A percentile compares a stretch with the other conserved stretches of the same genome.
These are phyloP conservation scores for Acacia confusa DNA, from an alignment of 306 rosid species.

Conservation along the genomic window DNA sequence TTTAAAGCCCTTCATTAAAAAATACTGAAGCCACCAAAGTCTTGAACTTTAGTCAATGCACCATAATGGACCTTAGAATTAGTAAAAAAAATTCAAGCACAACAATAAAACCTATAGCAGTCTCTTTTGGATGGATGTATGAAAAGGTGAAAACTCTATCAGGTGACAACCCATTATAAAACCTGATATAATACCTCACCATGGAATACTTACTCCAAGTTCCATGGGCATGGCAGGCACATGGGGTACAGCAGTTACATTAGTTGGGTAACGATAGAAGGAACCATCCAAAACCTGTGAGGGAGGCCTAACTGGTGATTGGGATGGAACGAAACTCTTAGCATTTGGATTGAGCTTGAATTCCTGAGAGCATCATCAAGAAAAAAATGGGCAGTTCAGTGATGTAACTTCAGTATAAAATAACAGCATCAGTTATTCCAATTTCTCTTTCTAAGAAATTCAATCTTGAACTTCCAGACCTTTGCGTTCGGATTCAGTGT, in stretches of 20 bases:
- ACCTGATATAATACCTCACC: constrained; percentile 13
- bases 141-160: background rate
- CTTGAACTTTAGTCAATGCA: background rate
- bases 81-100: background rate
- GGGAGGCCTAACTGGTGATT: constrained; percentile 70
- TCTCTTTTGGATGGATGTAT: background rate
- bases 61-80: background rate
- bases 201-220: constrained; percentile 70
- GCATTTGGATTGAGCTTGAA: constrained; percentile 95
- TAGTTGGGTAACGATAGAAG: constrained; percentile 68
- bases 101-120: constrained; percentile 5
- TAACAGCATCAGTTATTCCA: background rate
- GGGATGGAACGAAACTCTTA: constrained; percentile 82
- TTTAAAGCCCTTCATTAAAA: background rate
- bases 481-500: constrained; percentile 85
- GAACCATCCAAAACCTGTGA: constrained; percentile 88
- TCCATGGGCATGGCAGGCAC: constrained; percentile 80
- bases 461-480: constrained; percentile 46
- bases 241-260: constrained; percentile 60
- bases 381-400: constrained; percentile 11
- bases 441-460: constrained; percentile 9
- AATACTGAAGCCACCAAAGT: background rate
- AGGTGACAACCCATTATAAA: constrained; percentile 5
- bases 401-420: background rate
- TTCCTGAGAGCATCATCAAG: constrained; percentile 54